Base-by-base conservation (phyloP, 2,329 filamentous ascomycete species). In the Alternaria conjuncta region DNA sequence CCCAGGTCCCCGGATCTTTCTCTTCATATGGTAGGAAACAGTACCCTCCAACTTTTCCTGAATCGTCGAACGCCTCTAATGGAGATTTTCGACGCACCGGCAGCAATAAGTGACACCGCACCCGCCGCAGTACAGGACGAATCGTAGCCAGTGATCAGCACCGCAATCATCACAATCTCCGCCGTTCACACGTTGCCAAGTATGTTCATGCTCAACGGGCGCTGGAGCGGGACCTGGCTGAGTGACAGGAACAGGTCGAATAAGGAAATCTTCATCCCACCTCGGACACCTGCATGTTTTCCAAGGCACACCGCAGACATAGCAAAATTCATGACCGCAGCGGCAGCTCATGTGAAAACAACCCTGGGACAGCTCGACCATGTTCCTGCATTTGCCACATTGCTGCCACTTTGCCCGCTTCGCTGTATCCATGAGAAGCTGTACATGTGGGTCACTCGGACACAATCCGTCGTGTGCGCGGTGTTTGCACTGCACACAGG, bases 281-380 rank as follows among this genome's bases (percentile, higher is more conserved):
- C 62, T 56, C 3, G 62, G 62, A n/a, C 67, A 70, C 1, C 0
- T 21, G 55, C 57, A 70, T 4, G 10, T 44, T 59, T 68, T 71
- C 69, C 70, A 74, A 5, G 45, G n/a, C 1, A 36, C 23, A 9
- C 65, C 66, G 26, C 70, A 73, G 2, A 73, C 45, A 41, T 73
- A 73, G 53, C 69, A 73, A 44, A 72, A 73, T 26, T 69, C 32
- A 50, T 67, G 51, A 2, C 23, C 13, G n/a, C 67, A 71, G 15
- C 63, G 60, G 45, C 70, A 70, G 62, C 18, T 59, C 57, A 74
- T 70, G 15, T 71, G 70, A 21, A 63, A 73, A 30, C 71, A 74
- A 11, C 69, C 65, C 4, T 41, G 8, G 0, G 12, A 23, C 4
- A 72, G 47, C 45, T 74, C 68, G 6, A 71, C 60, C 66, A 72